Percentiles rank a stretch among this genome's conserved stretches.
Conservation (phyloP, 306 rosid species). For the Bauhinia variegata region DNA sequence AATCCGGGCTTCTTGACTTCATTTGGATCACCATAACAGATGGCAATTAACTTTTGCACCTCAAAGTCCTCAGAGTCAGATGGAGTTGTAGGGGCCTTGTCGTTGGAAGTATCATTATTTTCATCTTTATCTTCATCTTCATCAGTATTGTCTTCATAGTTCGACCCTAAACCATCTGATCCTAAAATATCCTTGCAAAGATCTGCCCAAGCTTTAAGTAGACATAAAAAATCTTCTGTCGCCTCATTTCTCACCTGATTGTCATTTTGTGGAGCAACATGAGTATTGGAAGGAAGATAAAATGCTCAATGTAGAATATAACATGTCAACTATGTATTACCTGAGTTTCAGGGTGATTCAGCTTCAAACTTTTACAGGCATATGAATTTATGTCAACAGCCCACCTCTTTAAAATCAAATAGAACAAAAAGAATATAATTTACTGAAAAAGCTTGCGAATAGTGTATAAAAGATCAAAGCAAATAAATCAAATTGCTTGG, state of each 20-base stretch:
- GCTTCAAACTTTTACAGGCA: constrained; percentile 48
- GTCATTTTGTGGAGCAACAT: neutral
- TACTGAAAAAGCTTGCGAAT: neutral
- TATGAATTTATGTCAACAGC: constrained; percentile 45
- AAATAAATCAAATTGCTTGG: neutral
- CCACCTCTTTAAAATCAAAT: constrained; percentile 45
- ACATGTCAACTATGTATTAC: constrained; percentile 13
- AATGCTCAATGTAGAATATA: neutral
- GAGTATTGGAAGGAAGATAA: neutral
- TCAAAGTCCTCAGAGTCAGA: constrained; percentile 50
- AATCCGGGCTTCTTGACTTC: constrained; percentile 33
- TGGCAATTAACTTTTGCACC: constrained; percentile 44
- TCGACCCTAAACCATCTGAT: constrained; percentile 18
- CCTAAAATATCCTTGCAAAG: constrained; percentile 38
- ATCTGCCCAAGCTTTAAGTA: constrained; percentile 48
- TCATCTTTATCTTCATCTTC: constrained; percentile 18
- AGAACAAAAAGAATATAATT: constrained; percentile 2
- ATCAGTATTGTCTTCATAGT: neutral
- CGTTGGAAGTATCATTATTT: neutral
- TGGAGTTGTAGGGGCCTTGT: constrained; percentile 5
- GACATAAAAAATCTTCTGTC: constrained; percentile 40
- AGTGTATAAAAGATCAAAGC: neutral
- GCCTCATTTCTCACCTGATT: constrained; percentile 52
- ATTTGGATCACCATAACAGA: constrained; percentile 53
- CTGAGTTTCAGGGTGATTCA: constrained; percentile 51